These are phyloP conservation scores for Candida maris DNA, from an alignment of 805 yeast species.

Conservation along the genomic window DNA sequence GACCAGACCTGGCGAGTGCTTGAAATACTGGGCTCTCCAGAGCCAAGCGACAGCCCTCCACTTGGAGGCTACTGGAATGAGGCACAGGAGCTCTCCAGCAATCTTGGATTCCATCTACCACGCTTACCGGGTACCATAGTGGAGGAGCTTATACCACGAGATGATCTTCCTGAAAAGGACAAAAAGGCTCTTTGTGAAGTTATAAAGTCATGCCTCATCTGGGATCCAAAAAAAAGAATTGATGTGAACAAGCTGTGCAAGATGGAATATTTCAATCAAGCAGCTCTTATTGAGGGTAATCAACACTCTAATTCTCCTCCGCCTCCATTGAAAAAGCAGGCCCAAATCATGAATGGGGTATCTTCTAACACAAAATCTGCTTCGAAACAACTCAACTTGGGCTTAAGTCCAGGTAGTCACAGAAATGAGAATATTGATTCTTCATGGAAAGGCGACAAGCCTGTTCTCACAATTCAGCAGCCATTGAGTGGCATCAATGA, in stretches of 20 bases:
- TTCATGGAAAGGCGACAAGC: conserved; percentile 4
- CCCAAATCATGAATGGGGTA: conserved; percentile 3
- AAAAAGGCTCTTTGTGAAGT: conserved; percentile 39
- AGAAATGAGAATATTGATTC: conserved; percentile 3
- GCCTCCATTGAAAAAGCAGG: conserved; percentile 3
- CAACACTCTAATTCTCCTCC: conserved; percentile 6
- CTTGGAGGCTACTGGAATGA: conserved; percentile 76
- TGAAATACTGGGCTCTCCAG: conserved; percentile 72
- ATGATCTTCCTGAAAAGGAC: conserved; percentile 35
- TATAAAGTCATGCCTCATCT: conserved; percentile 52
- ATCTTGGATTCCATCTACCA: conserved; percentile 58
- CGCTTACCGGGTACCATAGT: conserved; percentile 47
- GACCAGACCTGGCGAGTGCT: conserved; percentile 75
- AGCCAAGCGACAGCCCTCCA: conserved; percentile 33
- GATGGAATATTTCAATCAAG: conserved; percentile 52
- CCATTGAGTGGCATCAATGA: conserved; percentile 11
- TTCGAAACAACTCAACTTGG: conserved; percentile 1
- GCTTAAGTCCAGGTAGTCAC: conserved; percentile 2
- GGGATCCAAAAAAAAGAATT: conserved; percentile 75
- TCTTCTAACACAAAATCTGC: conserved; percentile 1
- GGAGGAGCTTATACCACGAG: conserved; percentile 41
- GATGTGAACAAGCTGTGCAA: conserved; percentile 45
- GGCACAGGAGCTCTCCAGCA: conserved; percentile 48
- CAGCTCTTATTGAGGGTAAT: conserved; percentile 27
- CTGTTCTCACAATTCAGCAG: neutral